Evolutionary conservation across 2,329 filamentous ascomycete species (phyloP).

Genomic region (Thermoascus crustaceus): DNA sequence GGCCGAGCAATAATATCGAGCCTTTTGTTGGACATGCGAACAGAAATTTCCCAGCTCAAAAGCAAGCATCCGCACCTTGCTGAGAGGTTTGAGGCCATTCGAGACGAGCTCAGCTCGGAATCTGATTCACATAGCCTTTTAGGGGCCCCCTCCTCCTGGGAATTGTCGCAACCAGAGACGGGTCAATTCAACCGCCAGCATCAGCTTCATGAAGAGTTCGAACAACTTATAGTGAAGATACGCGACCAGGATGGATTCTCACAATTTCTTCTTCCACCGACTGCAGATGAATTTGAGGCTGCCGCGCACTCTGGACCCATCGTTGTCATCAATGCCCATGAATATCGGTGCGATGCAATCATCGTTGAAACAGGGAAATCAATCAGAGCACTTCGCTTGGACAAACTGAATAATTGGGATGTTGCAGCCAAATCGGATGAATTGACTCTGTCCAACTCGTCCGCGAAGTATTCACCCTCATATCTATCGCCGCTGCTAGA

Average conservation of each 20-base stretch:
- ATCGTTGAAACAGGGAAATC: constrained; percentile 15
- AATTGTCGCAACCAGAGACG: neutral
- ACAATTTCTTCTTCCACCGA: constrained; percentile 16
- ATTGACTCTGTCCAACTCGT: no score
- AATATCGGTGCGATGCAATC: constrained; percentile 23
- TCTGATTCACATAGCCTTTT: neutral
- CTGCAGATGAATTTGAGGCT: constrained; percentile 11
- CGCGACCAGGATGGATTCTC: constrained; percentile 14
- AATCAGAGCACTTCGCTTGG: constrained; percentile 16
- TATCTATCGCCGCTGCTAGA: constrained; percentile 14
- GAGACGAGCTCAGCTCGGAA: constrained; percentile 1
- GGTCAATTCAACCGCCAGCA: neutral
- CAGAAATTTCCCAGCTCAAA: constrained; percentile 7
- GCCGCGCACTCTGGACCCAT: constrained; percentile 20
- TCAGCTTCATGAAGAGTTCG: neutral
- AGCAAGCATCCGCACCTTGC: constrained; percentile 8
- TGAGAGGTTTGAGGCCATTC: constrained; percentile 6
- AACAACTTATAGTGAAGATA: constrained; percentile 9
- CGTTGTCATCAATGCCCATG: constrained; percentile 23
- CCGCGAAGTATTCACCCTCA: no score
- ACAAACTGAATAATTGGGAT: constrained; percentile 7
- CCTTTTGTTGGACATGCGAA: constrained; percentile 15
- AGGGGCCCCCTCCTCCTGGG: neutral
- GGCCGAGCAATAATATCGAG: constrained; percentile 20
- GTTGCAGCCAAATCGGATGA: constrained; percentile 1